These are phyloP conservation scores for Apophysomyces elegans DNA, from an alignment of 371 early-diverging fungal species.

Conservation along the genomic window DNA sequence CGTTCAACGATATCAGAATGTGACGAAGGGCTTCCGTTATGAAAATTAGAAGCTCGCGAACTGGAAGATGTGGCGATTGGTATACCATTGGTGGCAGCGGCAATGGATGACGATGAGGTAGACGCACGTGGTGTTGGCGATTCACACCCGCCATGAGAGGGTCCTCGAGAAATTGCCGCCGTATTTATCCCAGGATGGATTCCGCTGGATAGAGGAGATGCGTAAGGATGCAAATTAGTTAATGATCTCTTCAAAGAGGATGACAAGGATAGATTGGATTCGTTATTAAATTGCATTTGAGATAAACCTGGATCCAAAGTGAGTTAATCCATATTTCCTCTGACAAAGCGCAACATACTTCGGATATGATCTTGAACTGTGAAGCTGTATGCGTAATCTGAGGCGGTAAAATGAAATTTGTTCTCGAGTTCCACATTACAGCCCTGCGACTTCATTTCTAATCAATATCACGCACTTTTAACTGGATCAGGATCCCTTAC, in stretches of 20 bases:
- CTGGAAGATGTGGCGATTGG: slow-evolving; percentile 25
- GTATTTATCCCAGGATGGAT: slow-evolving; percentile 26
- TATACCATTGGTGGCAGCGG: slow-evolving; percentile 16
- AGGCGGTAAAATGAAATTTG: slow-evolving; percentile 38
- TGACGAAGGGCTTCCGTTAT: slow-evolving; percentile 33
- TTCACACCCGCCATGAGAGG: slow-evolving; percentile 39
- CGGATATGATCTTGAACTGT: slow-evolving; percentile 46
- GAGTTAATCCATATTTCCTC: background rate
- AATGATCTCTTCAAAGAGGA: slow-evolving; percentile 35
- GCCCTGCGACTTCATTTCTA: slow-evolving; percentile 36
- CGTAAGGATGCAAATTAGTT: slow-evolving; percentile 37
- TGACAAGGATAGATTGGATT: slow-evolving; percentile 39
- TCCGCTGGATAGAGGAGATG: slow-evolving; percentile 35
- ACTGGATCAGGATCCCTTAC: slow-evolving; percentile 23
- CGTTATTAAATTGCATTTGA: slow-evolving; percentile 37
- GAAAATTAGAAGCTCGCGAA: slow-evolving; percentile 25
- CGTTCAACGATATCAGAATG: slow-evolving; percentile 30
- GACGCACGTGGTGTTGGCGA: slow-evolving; percentile 51
- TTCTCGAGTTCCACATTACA: slow-evolving; percentile 54
- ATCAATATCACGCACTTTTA: background rate
- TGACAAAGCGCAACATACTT: slow-evolving; percentile 21
- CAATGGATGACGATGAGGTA: slow-evolving; percentile 45
- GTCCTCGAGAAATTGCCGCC: slow-evolving; percentile 38
- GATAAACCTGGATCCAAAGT: slow-evolving; percentile 32
- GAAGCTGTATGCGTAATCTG: slow-evolving; percentile 51